These are phyloP conservation scores for Brassica nigra DNA, from an alignment of 345 rosid species.

Conservation along the genomic window DNA sequence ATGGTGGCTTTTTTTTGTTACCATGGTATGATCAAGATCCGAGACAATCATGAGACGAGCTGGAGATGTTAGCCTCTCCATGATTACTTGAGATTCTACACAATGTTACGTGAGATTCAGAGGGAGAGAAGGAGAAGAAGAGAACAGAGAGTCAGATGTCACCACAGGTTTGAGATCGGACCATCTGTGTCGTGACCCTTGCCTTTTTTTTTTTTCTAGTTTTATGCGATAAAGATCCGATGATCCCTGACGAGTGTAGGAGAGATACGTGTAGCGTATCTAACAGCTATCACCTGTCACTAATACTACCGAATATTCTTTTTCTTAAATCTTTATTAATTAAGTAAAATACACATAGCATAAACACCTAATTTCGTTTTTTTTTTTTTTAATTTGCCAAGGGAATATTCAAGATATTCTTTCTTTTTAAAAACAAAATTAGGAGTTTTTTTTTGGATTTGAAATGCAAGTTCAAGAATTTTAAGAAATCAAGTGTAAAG, in stretches of 20 bases:
- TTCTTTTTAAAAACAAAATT: background rate
- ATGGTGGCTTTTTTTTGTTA: constrained; percentile 17
- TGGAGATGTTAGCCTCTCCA: constrained; percentile 69
- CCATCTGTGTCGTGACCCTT: background rate
- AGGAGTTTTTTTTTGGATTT: background rate
- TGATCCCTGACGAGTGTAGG: background rate
- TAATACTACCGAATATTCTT: background rate
- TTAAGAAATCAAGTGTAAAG: background rate
- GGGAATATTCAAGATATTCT: background rate
- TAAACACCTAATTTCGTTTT: background rate
- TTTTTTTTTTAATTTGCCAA: background rate
- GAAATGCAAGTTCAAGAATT: background rate
- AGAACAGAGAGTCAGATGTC: background rate
- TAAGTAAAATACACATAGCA: background rate
- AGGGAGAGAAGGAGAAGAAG: background rate
- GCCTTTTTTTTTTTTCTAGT: background rate
- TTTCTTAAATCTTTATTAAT: background rate
- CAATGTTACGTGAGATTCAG: background rate
- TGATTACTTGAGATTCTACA: constrained; percentile 32
- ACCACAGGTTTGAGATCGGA: background rate
- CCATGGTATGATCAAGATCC: constrained; percentile 98
- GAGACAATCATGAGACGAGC: constrained; percentile 95
- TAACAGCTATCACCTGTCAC: background rate
- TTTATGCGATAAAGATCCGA: background rate
- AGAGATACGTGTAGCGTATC: constrained; percentile 2